Conservation (phyloP, 2,329 filamentous ascomycete species). For the Cercospora sp. region DNA sequence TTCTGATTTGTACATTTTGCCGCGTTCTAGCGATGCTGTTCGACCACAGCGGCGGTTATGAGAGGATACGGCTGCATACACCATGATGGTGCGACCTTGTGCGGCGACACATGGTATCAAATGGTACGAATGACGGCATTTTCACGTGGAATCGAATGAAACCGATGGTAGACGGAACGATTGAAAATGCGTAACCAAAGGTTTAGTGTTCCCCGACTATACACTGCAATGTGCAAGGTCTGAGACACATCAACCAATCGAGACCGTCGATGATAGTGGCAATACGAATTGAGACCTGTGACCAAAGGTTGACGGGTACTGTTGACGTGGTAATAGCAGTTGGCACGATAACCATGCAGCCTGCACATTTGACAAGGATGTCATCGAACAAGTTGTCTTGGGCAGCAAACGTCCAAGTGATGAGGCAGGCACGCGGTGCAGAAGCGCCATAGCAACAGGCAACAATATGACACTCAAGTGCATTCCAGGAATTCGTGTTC, state of each 20-base stretch:
- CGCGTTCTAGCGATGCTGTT: conserved; percentile 7
- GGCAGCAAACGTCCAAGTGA: neutral
- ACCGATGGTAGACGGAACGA: neutral
- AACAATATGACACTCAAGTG: neutral
- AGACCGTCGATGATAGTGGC: neutral
- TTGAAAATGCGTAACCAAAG: neutral
- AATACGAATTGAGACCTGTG: neutral
- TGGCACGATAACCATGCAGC: neutral
- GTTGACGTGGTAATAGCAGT: neutral
- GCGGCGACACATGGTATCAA: neutral
- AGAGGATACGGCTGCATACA: neutral
- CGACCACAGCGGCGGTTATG: neutral
- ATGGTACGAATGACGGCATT: neutral
- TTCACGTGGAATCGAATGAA: neutral
- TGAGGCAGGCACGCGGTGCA: neutral
- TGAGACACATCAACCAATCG: neutral
- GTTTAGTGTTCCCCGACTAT: neutral
- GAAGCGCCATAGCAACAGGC: neutral
- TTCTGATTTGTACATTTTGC: neutral
- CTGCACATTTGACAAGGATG: neutral
- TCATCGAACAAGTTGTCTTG: neutral
- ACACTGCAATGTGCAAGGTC: neutral
- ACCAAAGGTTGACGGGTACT: neutral
- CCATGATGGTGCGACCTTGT: neutral
- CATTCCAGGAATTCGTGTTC: neutral